Percentiles rank a stretch among this genome's conserved stretches.
phyloP scores from a whole-genome alignment of 306 rosid genomes.

The Trifolium fragiferum region DNA sequence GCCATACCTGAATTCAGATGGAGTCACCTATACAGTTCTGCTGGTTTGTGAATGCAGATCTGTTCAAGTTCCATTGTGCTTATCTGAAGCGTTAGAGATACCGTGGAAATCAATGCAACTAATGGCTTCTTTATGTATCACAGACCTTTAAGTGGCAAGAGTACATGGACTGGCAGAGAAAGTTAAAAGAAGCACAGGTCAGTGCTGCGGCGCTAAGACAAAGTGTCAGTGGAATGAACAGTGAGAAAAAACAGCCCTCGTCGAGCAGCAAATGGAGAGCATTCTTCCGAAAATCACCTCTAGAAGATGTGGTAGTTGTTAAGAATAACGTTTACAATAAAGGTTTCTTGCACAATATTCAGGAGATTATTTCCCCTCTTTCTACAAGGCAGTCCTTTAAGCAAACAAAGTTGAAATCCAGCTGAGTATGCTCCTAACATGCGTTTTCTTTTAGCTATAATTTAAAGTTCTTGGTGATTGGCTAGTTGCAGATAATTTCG shows the following conservation, averaged over 20 bases:
- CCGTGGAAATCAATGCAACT: constrained; percentile 35
- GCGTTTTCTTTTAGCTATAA: constrained; percentile 16
- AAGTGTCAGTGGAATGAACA: constrained; percentile 56
- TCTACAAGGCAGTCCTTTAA: constrained; percentile 59
- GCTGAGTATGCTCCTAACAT: constrained; percentile 47
- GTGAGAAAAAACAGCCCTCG: constrained; percentile 55
- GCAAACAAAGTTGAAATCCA: constrained; percentile 60
- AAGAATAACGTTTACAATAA: constrained; percentile 74
- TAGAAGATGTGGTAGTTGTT: constrained; percentile 56
- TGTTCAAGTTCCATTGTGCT: constrained; percentile 14
- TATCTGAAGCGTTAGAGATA: background rate
- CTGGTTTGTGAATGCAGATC: constrained; percentile 29
- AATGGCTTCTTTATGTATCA: constrained; percentile 39
- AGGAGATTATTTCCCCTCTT: constrained; percentile 69
- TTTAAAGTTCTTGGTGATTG: constrained; percentile 29
- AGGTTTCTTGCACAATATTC: constrained; percentile 69
- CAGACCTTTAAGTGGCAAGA: constrained; percentile 98
- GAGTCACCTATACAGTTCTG: background rate
- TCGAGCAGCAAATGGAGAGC: constrained; percentile 81
- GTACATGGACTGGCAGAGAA: constrained; percentile 71
- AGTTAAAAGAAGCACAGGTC: constrained; percentile 69
- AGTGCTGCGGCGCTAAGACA: constrained; percentile 74
- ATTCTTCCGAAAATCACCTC: constrained; percentile 69
- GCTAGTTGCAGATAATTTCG: constrained; percentile 40
- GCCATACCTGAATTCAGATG: background rate